Percentiles rank a stretch among this genome's conserved stretches.
Conservation (phyloP, 129 eudicot species). For the Ambrosia artemisiifolia region DNA sequence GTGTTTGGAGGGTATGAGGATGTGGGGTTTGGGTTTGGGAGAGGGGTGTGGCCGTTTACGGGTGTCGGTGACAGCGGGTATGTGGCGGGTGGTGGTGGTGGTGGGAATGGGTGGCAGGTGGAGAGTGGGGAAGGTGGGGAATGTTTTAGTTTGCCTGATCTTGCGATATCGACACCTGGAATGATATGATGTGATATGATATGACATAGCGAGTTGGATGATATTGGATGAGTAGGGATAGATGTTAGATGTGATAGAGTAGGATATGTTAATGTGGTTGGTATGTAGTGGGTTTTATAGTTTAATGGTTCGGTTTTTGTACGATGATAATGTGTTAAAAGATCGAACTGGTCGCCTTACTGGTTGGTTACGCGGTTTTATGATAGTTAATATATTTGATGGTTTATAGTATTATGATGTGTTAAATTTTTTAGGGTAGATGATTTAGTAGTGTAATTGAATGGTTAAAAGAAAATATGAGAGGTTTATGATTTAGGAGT, state of each 20-base stretch:
- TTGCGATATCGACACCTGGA: conserved; percentile 72
- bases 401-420: no score
- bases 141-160: conserved; percentile 61
- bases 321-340: not conserved
- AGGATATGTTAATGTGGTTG: conserved; percentile 25
- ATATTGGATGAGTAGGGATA: not conserved
- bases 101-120: conserved; percentile 53
- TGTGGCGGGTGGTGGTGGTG: conserved; percentile 20
- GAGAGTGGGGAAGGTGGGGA: conserved; percentile 60
- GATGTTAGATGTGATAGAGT: conserved; percentile 17
- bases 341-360: no score
- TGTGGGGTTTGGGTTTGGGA: conserved; percentile 45
- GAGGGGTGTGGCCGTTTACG: conserved; percentile 51
- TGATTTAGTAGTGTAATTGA: no score
- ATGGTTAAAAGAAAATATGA: no score
- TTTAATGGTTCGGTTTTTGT: not conserved
- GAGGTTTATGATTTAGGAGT: no score
- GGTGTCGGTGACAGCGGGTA: conserved; percentile 29
- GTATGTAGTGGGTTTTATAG: not conserved
- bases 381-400: no score
- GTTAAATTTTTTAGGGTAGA: no score
- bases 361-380: not conserved
- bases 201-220: no score
- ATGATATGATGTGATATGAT: conserved; percentile 38
- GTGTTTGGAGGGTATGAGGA: conserved; percentile 56